Evolutionary conservation across 2,329 filamentous ascomycete genomes (phyloP), one percentile per base, ranked within the genome.

Genomic region (Dactylellina sp.): DNA sequence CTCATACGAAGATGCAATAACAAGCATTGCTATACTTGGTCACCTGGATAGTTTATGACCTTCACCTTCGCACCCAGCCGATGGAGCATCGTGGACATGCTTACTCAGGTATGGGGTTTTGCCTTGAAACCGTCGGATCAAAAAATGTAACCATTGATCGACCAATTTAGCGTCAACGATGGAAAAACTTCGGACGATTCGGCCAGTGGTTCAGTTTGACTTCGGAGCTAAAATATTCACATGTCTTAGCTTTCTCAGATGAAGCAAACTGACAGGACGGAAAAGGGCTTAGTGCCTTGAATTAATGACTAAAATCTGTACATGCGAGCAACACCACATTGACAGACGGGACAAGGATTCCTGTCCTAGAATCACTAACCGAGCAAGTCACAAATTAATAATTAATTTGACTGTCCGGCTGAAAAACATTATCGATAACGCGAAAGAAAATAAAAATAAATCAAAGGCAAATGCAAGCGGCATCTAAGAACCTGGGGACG

Each of bases 141-240:
- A 32, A 32, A 32, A 5, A 5, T 32, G 9, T 4, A 5, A 32
- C 28, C 5, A 32, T 32, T 9, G 28, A 32, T 32, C 9, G 28
- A 50, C 20, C 14, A 50, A 11, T 9, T 32, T 22, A 20, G n/a
- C 14, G n/a, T 14, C 12, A n/a, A 20, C 5, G 11, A 28, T 64
- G 61, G 61, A 65, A 65, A 65, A 65, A 65, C 61, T 65, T 65
- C 61, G 61, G 61, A 65, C 61, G 50, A 35, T 49, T 57, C 24
- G 22, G 12, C 50, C 46, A 53, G 42, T 32, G 28, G 9, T 32
- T 14, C 16, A 42, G 12, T 14, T 40, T 55, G 55, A 37, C 35
- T 57, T 0, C 9, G 46, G 39, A 35, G 28, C 39, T 46, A 64
- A n/a, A n/a, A 22, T 24, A n/a, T 37, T 28, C 57, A 20, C 42